These are phyloP conservation scores for Zizania latifolia DNA, from an alignment of 176 grass and related monocot species.

Conservation along the genomic window DNA sequence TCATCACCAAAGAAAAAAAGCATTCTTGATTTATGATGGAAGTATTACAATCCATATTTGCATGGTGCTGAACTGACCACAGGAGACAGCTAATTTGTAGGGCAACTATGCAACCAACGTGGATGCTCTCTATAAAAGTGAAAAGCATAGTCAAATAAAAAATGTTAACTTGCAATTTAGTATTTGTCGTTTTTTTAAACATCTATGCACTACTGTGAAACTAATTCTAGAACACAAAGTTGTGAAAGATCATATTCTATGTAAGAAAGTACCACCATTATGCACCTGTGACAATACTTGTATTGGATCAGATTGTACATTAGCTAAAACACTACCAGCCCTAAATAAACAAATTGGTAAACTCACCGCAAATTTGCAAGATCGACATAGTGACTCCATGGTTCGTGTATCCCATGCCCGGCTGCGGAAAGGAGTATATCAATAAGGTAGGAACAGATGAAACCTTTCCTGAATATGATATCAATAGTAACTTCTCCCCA, in stretches of 20 bases:
- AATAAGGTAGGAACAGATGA: not conserved
- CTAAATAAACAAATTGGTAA: conserved; percentile 9
- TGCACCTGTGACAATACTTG: not conserved
- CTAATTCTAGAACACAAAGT: conserved; percentile 11
- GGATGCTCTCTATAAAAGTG: not conserved
- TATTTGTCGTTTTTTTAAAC: conserved; percentile 1
- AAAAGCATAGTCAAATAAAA: conserved; percentile 5
- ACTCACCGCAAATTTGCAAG: conserved; percentile 99
- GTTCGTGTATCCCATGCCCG: conserved; percentile 95
- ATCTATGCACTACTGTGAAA: not conserved
- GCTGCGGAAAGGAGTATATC: conserved; percentile 37
- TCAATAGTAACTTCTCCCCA: conserved; percentile 8
- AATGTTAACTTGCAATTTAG: conserved; percentile 3
- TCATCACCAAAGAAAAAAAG: conserved; percentile 27
- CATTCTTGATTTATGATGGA: not conserved
- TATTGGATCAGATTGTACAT: conserved; percentile 23
- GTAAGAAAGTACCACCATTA: too few relatives aligned
- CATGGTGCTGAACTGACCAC: not conserved
- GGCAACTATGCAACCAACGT: not conserved
- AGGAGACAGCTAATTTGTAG: not conserved
- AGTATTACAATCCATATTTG: conserved; percentile 13
- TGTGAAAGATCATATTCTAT: too few relatives aligned
- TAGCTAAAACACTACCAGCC: conserved; percentile 22
- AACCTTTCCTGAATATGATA: not conserved
- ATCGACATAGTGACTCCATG: conserved; percentile 94